Base-by-base conservation (phyloP, 345 rosid species). In the Cardamine resedifolia region DNA sequence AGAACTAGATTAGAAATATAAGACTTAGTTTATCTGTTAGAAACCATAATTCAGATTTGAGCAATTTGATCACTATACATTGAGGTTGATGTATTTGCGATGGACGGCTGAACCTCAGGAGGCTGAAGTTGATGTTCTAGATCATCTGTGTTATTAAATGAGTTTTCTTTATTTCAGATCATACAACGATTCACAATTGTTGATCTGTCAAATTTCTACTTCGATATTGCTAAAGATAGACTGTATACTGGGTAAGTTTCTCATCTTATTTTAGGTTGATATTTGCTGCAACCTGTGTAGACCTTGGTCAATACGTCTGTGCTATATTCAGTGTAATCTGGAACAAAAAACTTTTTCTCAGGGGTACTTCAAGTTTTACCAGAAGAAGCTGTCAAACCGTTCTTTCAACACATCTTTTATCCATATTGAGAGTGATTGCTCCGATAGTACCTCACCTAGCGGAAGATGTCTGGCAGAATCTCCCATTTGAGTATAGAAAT, bases 331-430 rank as follows among this genome's bases (percentile, higher is more conserved):
- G 63, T 16, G 4, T 44, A 27, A 55, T 64, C 60, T 71, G 66
- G 48, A 55, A 3, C 47, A 39, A 58, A 49, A 36, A 66, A 66
- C 12, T 70, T 58, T 80, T 78, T 74, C 45, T 47, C 90, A 93
- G 97, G 84, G 98, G 98, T 39, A 83, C 75, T 7, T 57, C 70
- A 14, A 88, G 86, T 77, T 89, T 82, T 83, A 86, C 98, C 6
- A 81, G 98, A 84, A 85, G 85, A 89, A 94, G 96, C 74, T 91
- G 97, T 77, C 98, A 94, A 82, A 91, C 98, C 19, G 95, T 94
- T 74, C 96, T 94, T 71, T 87, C 96, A 33, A 85, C 87, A 45
- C 98, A 94, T 79, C 91, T 91, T 62, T 81, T 94, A 73, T 85
- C 96, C 60, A 81, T 94, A 66, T 76, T 79, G 64, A 88, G 90